Evolutionary conservation across 1,139 yeast species (phyloP).

Genomic region (Geotrichum histeridarum): DNA sequence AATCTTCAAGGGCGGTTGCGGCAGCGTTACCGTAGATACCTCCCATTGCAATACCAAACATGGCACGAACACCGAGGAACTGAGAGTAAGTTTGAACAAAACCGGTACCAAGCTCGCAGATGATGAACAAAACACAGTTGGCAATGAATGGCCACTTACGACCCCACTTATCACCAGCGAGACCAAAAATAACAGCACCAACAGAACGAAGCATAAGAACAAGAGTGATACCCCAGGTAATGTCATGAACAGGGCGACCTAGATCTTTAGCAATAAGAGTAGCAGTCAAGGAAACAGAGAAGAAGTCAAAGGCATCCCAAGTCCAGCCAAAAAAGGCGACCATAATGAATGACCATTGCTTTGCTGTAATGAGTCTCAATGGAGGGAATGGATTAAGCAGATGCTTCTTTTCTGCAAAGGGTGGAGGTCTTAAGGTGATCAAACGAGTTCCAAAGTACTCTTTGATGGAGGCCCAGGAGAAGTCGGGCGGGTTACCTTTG

Average conservation of each 20-base stretch:
- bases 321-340: conserved; percentile 72
- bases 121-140: conserved; percentile 50
- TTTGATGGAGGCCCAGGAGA: conserved; percentile 30
- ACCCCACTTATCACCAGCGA: conserved; percentile 62
- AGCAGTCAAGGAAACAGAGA: conserved; percentile 61
- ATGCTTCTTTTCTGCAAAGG: conserved; percentile 26
- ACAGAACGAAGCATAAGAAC: conserved; percentile 74
- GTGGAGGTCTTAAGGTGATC: conserved; percentile 43
- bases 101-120: conserved; percentile 66
- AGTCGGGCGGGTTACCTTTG: conserved; percentile 21
- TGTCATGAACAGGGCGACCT: conserved; percentile 46
- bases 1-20: conserved; percentile 63
- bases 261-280: conserved; percentile 52
- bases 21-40: conserved; percentile 66
- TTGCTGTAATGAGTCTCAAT: conserved; percentile 42
- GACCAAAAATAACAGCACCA: conserved; percentile 71
- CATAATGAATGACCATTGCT: conserved; percentile 56
- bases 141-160: conserved; percentile 64
- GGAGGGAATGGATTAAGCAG: conserved; percentile 54
- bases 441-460: conserved; percentile 42
- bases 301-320: conserved; percentile 76
- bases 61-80: conserved; percentile 64
- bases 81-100: conserved; percentile 59
- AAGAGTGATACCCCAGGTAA: conserved; percentile 77
- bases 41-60: conserved; percentile 67